Evolutionary conservation across 164 flowering plant species (phyloP).

Genomic region (Akebia trifoliata): DNA sequence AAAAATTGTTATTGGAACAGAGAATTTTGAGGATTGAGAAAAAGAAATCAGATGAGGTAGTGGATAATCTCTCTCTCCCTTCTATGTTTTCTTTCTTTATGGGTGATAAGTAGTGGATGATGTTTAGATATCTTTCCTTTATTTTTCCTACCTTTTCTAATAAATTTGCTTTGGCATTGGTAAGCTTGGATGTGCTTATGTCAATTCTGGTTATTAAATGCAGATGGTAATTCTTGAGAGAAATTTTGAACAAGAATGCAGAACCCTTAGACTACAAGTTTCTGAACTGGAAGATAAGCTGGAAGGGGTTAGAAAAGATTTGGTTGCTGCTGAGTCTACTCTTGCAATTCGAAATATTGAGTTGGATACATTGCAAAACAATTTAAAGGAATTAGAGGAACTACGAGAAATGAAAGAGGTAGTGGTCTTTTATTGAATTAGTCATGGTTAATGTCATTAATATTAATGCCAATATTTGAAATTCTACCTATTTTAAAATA

Average conservation of each 20-base stretch:
- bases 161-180: not conserved
- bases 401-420: constrained; percentile 99
- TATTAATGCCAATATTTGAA: not conserved
- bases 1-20: constrained; percentile 62
- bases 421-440: not conserved
- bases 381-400: constrained; percentile 79
- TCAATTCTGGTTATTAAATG: constrained; percentile 11
- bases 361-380: constrained; percentile 49
- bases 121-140: not conserved
- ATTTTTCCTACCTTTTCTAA: not conserved
- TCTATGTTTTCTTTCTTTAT: not conserved
- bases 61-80: not conserved
- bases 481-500: not conserved
- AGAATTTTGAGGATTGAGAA: constrained; percentile 52
- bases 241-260: constrained; percentile 60
- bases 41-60: constrained; percentile 64
- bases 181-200: not conserved
- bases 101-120: no score
- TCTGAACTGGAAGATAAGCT: constrained; percentile 70
- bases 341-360: constrained; percentile 47
- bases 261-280: constrained; percentile 35
- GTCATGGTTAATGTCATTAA: not conserved
- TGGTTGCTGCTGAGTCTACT: constrained; percentile 45
- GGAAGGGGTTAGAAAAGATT: constrained; percentile 40
- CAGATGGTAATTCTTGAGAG: constrained; percentile 52